Evolutionary conservation across 805 yeast genomes (phyloP), one percentile per base, ranked within the genome.

Genomic region (Debaryomyces tyrocola): DNA sequence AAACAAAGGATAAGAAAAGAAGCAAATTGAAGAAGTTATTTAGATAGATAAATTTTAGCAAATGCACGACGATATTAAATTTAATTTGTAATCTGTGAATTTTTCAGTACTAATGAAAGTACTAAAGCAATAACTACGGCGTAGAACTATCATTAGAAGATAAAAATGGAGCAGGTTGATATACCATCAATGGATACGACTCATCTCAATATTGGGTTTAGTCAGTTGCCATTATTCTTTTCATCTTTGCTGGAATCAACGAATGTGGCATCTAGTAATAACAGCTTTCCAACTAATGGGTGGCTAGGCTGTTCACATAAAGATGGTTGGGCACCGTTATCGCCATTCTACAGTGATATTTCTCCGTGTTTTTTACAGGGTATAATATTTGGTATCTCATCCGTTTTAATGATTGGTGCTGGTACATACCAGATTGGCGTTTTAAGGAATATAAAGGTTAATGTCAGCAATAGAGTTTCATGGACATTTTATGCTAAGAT

Each of bases 331-430:
- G 57, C 70, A 40, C 60, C 70, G 29, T 40, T 78, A 59, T 67
- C 75, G 4, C 49, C 67, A 2, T 21, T 49, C 39, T 57, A 77
- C 58, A 77, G 77, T 33, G 89, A 83, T 53, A 70, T 83, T 43
- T 77, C 87, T 1, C 80, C 80, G 6, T 83, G 87, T 51, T 79
- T 83, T 56, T 68, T 78, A 14, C 81, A 80, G 53, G 86, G 85
- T 21, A 64, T 69, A 0, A 51, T 82, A 4, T 69, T 77, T 44
- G 69, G 77, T 15, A 43, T 62, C 1, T 51, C 75, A 0, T 77
- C 79, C 11, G 29, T 73, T 12, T 60, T 70, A 20, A 71, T 80
- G 70, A 50, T 82, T 2, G 15, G 71, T 0, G 56, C 69, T 29
- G 85, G 84, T 4, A 34, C 62, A 1, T 59, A 62, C 49, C 74